Base-by-base conservation (phyloP, 805 yeast genomes). In the Candida vaughaniae region DNA sequence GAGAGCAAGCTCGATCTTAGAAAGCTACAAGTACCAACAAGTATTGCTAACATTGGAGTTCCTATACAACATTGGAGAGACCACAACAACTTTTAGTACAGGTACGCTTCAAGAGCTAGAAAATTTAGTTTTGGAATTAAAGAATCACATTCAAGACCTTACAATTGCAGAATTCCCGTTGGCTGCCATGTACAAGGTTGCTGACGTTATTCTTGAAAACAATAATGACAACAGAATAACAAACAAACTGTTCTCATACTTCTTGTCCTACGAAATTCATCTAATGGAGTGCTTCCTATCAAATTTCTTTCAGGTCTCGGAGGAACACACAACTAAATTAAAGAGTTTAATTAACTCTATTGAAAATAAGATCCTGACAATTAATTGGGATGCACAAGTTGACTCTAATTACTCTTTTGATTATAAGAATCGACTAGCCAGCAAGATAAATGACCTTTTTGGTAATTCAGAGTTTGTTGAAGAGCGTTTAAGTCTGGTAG, bases 381-480 rank as follows among this genome's bases (percentile, higher is more conserved):
- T 9, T 9, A 20, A n/a, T 8, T 35, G 22, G 4, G 15, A 28
- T 14, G 14, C 16, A n/a, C 29, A 35, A 3, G 38, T 28, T 5
- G 17, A 20, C 16, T 15, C 16, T 5, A 28, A 14, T 10, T 35
- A 22, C 22, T 4, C 18, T 16, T 16, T 35, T 10, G 18, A 22
- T 17, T 18, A n/a, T 12, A 8, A 4, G 12, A 28, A 20, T 9
- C 22, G n/a, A 3, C 16, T 33, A 12, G 19, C 26, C 11, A 8
- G 9, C 10, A 12, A 27, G n/a, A 16, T 33, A 8, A 33, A 29
- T 22, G 12, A 29, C 5, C 29, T 15, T 20, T 29, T 35, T 11
- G 30, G 34, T 9, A 30, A 25, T n/a, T 25, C 29, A 14, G 39
- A 35, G 16, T n/a, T 30, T 8, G 39, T 29, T 5, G 29, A 29